phyloP scores from a whole-genome alignment of 768 basidiomycete genomes.

The Sarcomyxa edulis region DNA sequence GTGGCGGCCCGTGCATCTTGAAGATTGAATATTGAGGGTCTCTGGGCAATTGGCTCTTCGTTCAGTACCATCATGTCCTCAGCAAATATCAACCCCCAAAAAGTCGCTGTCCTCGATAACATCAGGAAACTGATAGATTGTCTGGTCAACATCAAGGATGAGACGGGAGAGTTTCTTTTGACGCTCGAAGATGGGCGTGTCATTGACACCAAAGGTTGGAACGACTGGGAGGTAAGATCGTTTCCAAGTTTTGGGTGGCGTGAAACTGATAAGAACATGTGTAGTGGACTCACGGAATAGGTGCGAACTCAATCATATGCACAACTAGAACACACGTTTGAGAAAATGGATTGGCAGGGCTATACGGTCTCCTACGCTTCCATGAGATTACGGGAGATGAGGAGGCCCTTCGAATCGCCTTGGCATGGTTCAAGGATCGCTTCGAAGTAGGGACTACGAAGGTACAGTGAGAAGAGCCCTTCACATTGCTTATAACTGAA shows the following conservation, averaged over 20 bases:
- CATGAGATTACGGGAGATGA: slow-evolving; percentile 34
- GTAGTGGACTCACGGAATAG: slow-evolving; percentile 42
- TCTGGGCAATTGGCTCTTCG: too few species aligned
- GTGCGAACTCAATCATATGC: slow-evolving; percentile 15
- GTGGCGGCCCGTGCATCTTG: background rate
- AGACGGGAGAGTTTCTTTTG: slow-evolving; percentile 45
- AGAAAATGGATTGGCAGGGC: slow-evolving; percentile 17
- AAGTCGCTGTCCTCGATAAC: slow-evolving; percentile 18
- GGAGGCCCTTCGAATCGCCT: slow-evolving; percentile 31
- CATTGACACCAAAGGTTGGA: slow-evolving; percentile 56
- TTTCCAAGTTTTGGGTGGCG: background rate
- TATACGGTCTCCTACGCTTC: slow-evolving; percentile 35
- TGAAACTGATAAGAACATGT: background rate
- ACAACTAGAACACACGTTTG: background rate
- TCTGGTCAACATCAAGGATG: slow-evolving; percentile 48
- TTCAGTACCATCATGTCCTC: slow-evolving; percentile 19
- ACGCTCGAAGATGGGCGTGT: slow-evolving; percentile 42
- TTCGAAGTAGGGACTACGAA: slow-evolving; percentile 47
- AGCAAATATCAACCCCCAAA: slow-evolving; percentile 25
- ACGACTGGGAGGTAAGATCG: slow-evolving; percentile 45
- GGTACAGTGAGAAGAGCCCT: slow-evolving; percentile 14
- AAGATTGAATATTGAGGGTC: background rate
- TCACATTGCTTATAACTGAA: background rate
- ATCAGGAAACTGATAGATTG: slow-evolving; percentile 34
- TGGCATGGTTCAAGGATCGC: slow-evolving; percentile 44